Base-by-base conservation (phyloP, 2,329 filamentous ascomycete genomes). In the Thielaviopsis musarum region DNA sequence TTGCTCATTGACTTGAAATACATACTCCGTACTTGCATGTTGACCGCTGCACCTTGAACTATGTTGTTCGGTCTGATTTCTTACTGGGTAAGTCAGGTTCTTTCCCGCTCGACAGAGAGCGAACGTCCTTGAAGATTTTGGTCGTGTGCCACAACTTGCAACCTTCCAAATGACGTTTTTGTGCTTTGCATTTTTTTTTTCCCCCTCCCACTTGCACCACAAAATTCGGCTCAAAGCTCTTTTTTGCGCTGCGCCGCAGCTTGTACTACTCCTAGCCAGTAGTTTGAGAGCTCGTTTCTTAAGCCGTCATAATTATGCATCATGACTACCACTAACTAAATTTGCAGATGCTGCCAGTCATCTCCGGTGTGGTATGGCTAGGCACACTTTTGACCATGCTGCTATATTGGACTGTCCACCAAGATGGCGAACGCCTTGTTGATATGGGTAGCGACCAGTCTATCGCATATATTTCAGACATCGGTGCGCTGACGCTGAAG, bases 391-490 rank as follows among this genome's bases (percentile, higher is more conserved):
- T 89, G 26, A 81, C 78, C 59, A 78, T 90, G 71, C 74, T 90
- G 61, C 75, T 86, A n/a, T 76, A 80, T 70, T 91, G 87, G 87
- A 70, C 78, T 62, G 69, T 81, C 48, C 71, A 80, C 65, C 70
- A 71, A 4, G 70, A 85, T 60, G 70, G 72, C n/a, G 74, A 72
- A 1, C 73, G 74, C 63, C 88, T 86, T 66, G 61, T 72, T 2
- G 83, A 80, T 49, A 87, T 89, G 83, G 69, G 73, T 21, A 54
- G 63, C 0, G 63, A 64, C 34, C 83, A 87, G 67, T 69, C 65
- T 26, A 83, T 91, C 52, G 82, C 87, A 63, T 90, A 84, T 73
- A 88, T 88, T 66, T 85, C 81, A 64, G 81, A 87, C 70, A 74
- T 85, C 13, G 82, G 81, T 63, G 80, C 80, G 22, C 68, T 69